These are phyloP conservation scores for Dendrobium catenatum DNA, from an alignment of 106 monocot species.

Conservation along the genomic window DNA sequence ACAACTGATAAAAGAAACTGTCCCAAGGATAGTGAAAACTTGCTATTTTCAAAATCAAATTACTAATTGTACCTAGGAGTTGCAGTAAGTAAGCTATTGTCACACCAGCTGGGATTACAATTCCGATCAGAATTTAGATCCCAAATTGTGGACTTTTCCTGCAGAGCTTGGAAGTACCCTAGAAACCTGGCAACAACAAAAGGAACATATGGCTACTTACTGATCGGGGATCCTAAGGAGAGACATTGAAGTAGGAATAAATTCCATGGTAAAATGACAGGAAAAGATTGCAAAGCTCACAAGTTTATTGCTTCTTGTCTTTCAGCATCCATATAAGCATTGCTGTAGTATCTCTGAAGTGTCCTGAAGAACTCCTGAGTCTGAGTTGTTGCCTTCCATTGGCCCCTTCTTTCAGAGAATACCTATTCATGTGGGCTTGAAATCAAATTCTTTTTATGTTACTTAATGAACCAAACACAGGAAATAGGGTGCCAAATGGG, in stretches of 20 bases:
- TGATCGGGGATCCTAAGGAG: background rate
- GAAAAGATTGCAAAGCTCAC: slow-evolving; percentile 37
- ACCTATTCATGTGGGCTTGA: slow-evolving; percentile 31
- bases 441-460: no score
- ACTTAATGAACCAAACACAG: no score
- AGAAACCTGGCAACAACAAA: slow-evolving; percentile 50
- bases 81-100: slow-evolving; percentile 27
- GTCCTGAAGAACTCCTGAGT: slow-evolving; percentile 87
- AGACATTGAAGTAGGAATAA: background rate
- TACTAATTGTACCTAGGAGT: slow-evolving; percentile 36
- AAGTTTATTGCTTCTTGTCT: slow-evolving; percentile 91
- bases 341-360: slow-evolving; percentile 85
- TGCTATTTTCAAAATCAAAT: background rate
- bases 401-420: slow-evolving; percentile 89
- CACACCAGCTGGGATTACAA: slow-evolving; percentile 40
- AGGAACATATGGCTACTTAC: background rate
- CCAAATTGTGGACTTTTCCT: slow-evolving; percentile 65
- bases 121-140: slow-evolving; percentile 63
- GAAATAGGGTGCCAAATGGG: no score
- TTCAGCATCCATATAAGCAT: slow-evolving; percentile 86
- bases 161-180: slow-evolving; percentile 80
- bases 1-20: background rate
- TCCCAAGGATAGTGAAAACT: background rate
- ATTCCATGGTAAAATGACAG: background rate
- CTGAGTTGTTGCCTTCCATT: slow-evolving; percentile 84